Base-by-base conservation (phyloP, 768 basidiomycete species). In the Amanita rubescens region DNA sequence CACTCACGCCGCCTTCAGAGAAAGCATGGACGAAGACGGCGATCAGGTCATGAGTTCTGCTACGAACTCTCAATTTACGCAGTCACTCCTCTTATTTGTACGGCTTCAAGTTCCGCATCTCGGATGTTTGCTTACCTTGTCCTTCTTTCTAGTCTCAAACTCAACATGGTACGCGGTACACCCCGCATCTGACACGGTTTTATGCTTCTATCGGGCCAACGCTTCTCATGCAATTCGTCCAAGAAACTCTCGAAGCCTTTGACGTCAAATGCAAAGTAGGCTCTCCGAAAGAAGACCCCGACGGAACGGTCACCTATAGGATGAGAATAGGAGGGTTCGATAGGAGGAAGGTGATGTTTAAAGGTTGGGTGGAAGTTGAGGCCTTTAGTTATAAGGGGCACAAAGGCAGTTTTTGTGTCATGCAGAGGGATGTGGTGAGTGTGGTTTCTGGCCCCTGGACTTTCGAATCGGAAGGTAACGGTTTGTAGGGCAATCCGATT, bases 61-160 rank as follows among this genome's bases (percentile, higher is more conserved):
- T 3, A 71, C 74, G 8, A 71, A 72, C 38, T 82, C 87, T 0
- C 87, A 90, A 59, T 94, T 94, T 66, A 89, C 89, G 0, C 87
- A 89, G 60, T 74, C 82, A 0, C 74, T 94, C 15, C 78, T 89
- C 72, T 77, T 93, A 49, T 93, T 92, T 72, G 90, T 92, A 59
- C 54, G 87, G 75, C 14, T 7, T 19, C 15, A n/a, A 34, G 25
- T 34, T 41, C 19, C 42, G 17, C 55, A 7, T 49, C 6, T n/a
- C n/a, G n/a, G 35, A 46, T 19, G 24, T 6, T 5, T 45, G 10
- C 17, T 39, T 24, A 33, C 25, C 42, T 24, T 38, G 49, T 22
- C 44, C 3, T 45, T 47, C 14, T 43, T 17, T 12, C 22, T 60
- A 94, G 91, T 88, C 90, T 0, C 87, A 94, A 76, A 91, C 90